Evolutionary conservation across 2,329 filamentous ascomycete genomes (phyloP).

Genomic region (Diaporthe nobilis): DNA sequence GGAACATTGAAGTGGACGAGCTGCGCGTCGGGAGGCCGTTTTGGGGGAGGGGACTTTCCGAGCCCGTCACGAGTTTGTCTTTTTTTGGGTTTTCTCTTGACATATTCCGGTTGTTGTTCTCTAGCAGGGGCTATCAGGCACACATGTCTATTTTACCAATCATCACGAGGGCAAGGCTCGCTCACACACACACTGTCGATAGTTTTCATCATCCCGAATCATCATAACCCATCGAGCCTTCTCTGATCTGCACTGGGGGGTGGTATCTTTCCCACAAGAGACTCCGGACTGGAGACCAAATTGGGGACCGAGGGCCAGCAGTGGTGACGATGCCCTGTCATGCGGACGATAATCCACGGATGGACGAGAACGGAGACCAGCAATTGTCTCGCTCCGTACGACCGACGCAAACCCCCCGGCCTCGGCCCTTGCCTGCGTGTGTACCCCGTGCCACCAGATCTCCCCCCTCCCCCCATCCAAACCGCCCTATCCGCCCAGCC

Average conservation of each 20-base stretch:
- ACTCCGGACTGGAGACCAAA: background rate
- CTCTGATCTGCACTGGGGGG: background rate
- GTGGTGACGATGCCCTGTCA: background rate
- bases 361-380: background rate
- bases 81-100: background rate
- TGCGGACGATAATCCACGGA: background rate
- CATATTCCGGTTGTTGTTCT: constrained; percentile 15
- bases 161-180: background rate
- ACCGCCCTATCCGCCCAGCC: background rate
- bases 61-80: background rate
- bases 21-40: background rate
- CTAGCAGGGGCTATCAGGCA: background rate
- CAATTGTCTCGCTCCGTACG: constrained; percentile 16
- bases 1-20: background rate
- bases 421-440: background rate
- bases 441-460: constrained; percentile 18
- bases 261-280: background rate
- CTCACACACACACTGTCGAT: constrained; percentile 17
- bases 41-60: background rate
- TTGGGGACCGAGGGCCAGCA: background rate
- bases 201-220: background rate
- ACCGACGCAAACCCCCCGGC: constrained; percentile 8
- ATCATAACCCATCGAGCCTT: background rate
- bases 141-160: constrained; percentile 16
- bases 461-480: background rate